A percentile compares a stretch with the other conserved stretches of the same genome.
These are phyloP conservation scores for Sporothrix phasma DNA, from an alignment of 2,329 filamentous ascomycete species.

Conservation along the genomic window DNA sequence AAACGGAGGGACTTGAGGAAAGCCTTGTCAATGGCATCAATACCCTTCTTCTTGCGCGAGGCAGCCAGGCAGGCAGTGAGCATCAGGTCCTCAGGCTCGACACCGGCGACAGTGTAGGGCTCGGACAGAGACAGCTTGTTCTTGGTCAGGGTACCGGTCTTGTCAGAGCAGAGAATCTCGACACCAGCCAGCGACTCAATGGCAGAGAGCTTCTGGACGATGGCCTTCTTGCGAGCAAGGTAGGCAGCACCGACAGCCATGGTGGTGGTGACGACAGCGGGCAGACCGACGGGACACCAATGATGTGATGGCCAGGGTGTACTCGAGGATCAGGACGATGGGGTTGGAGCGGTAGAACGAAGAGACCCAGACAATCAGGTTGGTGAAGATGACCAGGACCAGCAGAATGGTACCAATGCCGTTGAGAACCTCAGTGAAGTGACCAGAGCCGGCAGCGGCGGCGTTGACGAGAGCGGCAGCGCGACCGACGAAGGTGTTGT, in stretches of 20 bases:
- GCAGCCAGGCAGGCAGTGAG: conserved; percentile 82
- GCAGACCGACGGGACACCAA: conserved; percentile 87
- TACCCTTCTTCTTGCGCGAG: conserved; percentile 90
- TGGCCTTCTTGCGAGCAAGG: conserved; percentile 84
- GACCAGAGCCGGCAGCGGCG: conserved; percentile 63
- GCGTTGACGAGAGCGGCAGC: conserved; percentile 77
- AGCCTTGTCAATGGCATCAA: conserved; percentile 89
- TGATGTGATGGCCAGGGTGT: conserved; percentile 85
- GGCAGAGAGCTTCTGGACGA: conserved; percentile 84
- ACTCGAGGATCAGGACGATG: conserved; percentile 70
- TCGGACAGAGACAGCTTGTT: conserved; percentile 86
- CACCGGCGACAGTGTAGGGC: conserved; percentile 71
- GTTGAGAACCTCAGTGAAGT: conserved; percentile 87
- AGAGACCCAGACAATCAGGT: conserved; percentile 74
- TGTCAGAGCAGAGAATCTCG: conserved; percentile 89
- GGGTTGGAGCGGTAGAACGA: conserved; percentile 79
- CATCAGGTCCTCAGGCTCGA: conserved; percentile 83
- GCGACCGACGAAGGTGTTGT: conserved; percentile 83
- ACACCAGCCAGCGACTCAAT: conserved; percentile 90
- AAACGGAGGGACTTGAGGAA: conserved; percentile 77
- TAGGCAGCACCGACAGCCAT: conserved; percentile 91
- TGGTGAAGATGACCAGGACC: conserved; percentile 68
- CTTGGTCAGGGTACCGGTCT: conserved; percentile 87
- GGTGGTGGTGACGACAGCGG: conserved; percentile 85
- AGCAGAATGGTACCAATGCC: conserved; percentile 74